These are phyloP conservation scores for Dryadomyces quercivorus DNA, from an alignment of 2,329 filamentous ascomycete species.

Conservation along the genomic window DNA sequence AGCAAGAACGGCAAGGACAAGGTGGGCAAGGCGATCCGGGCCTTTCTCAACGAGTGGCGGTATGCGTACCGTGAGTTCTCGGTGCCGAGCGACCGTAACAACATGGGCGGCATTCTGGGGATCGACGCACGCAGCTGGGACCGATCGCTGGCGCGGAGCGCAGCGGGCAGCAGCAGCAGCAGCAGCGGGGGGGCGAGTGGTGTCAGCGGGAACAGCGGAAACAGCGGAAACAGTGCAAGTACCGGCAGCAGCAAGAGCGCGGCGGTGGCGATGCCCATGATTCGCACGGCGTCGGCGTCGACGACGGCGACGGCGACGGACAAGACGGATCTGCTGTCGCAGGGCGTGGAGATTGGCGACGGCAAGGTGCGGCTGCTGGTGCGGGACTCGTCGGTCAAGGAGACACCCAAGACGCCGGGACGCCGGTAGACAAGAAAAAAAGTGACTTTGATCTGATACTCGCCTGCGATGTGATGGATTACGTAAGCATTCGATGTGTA, in stretches of 20 bases:
- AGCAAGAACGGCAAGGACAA: slow-evolving; percentile 99
- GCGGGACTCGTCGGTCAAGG: slow-evolving; percentile 30
- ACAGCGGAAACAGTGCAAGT: not conserved
- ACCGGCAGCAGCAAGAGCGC: not conserved
- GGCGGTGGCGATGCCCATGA: not conserved
- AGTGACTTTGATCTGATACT: not conserved
- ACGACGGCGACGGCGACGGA: slow-evolving; percentile 14
- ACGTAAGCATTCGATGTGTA: too few species aligned
- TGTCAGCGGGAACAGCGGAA: not conserved
- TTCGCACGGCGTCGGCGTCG: not conserved
- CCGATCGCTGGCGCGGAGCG: slow-evolving; percentile 36
- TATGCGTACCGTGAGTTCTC: slow-evolving; percentile 95
- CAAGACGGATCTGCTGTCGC: slow-evolving; percentile 45
- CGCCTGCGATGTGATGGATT: too few species aligned
- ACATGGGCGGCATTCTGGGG: slow-evolving; percentile 64
- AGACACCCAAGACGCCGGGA: slow-evolving; percentile 34
- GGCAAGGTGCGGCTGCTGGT: slow-evolving; percentile 55
- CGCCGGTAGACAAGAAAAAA: not conserved
- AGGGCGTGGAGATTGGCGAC: slow-evolving; percentile 56
- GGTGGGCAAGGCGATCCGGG: slow-evolving; percentile 84
- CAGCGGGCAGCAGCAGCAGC: slow-evolving; percentile 11
- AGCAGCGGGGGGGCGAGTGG: slow-evolving; percentile 15
- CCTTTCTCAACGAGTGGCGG: slow-evolving; percentile 87
- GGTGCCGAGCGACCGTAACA: slow-evolving; percentile 81
- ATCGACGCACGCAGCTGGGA: slow-evolving; percentile 58